Base-by-base conservation (phyloP, 768 basidiomycete genomes). In the Tricholoma sp. region DNA sequence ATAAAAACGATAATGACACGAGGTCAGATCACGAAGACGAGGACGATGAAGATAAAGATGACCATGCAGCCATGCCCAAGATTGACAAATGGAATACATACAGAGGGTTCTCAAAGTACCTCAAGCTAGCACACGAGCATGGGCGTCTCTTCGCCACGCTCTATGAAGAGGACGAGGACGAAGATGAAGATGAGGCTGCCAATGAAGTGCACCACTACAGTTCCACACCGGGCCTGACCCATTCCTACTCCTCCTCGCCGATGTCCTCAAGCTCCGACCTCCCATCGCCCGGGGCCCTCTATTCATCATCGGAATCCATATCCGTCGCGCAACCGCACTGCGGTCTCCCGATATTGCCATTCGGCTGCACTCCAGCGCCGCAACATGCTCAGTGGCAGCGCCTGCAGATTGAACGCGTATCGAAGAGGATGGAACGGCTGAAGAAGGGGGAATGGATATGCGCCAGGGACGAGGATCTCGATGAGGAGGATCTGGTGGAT, bases 351-450 rank as follows among this genome's bases (percentile, higher is more conserved):
- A 13, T 44, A 4, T 42, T 28, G 12, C 28, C 39, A 28, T 41
- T 42, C 24, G 66, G 66, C n/a, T 60, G 64, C 24, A 77, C 77
- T 6, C 76, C 77, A 29, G 74, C 76, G 6, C 79, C 79, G n/a
- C 68, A 69, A 6, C 67, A 67, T 41, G 68, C 69, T 5, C 45
- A 52, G 20, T 65, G 64, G 45, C 69, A 74, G 54, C 68, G 67
- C 39, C 70, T 73, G 50, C 68, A 75, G 20, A 60, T 75, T 17
- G 64, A 65, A 36, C 67, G 68, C 41, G 51, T 70, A 6, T 63
- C 63, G 58, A 62, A 63, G 65, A 68, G 73, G 53, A 69, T 73
- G 60, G 63, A 68, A 51, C 71, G 62, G 62, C 65, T 65, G 60
- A 74, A 71, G 63, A 71, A 63, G 58, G 64, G 61, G 41, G 65